Percentiles rank a stretch among this genome's conserved stretches.
Evolutionary conservation across 352 stramenopile species (phyloP).

Genomic region (Pythium folliculosum): DNA sequence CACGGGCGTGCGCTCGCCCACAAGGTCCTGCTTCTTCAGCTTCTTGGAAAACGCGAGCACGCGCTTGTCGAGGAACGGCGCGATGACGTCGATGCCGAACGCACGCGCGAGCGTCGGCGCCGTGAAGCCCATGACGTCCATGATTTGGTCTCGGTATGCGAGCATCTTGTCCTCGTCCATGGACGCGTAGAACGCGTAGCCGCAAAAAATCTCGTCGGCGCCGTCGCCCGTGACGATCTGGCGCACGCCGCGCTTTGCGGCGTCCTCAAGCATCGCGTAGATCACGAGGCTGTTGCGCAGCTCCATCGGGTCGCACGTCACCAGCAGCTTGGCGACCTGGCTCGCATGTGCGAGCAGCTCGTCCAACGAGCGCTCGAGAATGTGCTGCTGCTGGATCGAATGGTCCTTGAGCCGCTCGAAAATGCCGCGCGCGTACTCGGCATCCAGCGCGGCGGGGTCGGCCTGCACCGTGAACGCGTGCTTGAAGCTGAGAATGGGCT

Average conservation of each 20-base stretch:
- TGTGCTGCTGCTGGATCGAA: slow-evolving; percentile 64
- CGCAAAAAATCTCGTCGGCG: slow-evolving; percentile 88
- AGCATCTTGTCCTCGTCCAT: slow-evolving; percentile 59
- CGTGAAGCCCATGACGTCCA: slow-evolving; percentile 81
- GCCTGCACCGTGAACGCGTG: slow-evolving; percentile 65
- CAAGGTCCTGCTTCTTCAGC: slow-evolving; percentile 57
- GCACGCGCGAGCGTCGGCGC: slow-evolving; percentile 59
- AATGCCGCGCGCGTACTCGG: slow-evolving; percentile 46
- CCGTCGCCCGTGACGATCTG: slow-evolving; percentile 82
- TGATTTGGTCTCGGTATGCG: slow-evolving; percentile 78
- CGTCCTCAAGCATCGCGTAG: slow-evolving; percentile 65
- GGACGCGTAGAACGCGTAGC: slow-evolving; percentile 84
- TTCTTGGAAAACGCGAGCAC: slow-evolving; percentile 72
- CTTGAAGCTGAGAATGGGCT: slow-evolving; percentile 52
- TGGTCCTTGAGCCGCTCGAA: slow-evolving; percentile 40
- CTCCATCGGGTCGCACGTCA: slow-evolving; percentile 85
- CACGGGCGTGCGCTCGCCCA: slow-evolving; percentile 66
- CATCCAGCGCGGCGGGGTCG: slow-evolving; percentile 39
- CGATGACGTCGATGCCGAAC: slow-evolving; percentile 68
- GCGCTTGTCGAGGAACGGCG: slow-evolving; percentile 71
- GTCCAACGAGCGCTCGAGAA: slow-evolving; percentile 57
- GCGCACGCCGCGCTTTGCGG: slow-evolving; percentile 50
- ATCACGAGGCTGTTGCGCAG: slow-evolving; percentile 88
- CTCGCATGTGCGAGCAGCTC: slow-evolving; percentile 47
- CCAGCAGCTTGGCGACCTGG: slow-evolving; percentile 50